Evolutionary conservation across 1,139 yeast genomes (phyloP).

Genomic region (Zygotorulaspora mrakii): DNA sequence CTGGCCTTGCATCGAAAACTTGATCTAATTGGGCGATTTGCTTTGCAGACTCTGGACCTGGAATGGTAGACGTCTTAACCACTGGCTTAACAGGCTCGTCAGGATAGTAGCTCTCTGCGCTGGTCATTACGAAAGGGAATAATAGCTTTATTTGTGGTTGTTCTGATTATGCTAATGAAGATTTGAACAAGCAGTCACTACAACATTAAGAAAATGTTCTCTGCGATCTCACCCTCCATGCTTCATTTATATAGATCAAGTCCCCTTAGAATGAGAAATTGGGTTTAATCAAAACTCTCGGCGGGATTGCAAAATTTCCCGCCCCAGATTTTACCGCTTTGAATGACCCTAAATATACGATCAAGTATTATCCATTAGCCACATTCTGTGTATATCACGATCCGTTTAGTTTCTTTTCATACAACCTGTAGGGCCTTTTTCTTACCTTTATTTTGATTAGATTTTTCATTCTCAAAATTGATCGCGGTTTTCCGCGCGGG

Average conservation of each 20-base stretch:
- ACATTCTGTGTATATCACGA: too few relatives aligned
- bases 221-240: too few relatives aligned
- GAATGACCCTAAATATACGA: neutral
- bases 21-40: constrained; percentile 48
- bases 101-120: constrained; percentile 54
- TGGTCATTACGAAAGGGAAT: constrained; percentile 37
- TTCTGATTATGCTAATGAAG: neutral
- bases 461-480: neutral
- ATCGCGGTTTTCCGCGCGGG: constrained; percentile 4
- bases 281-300: too few relatives aligned
- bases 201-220: too few relatives aligned
- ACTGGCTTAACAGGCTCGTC: constrained; percentile 53
- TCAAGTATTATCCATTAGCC: neutral
- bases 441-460: neutral
- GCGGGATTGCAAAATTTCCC: neutral
- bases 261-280: too few relatives aligned
- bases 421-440: neutral
- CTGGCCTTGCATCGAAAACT: constrained; percentile 63
- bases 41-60: constrained; percentile 56
- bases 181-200: neutral
- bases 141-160: too few relatives aligned
- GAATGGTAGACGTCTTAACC: constrained; percentile 46
- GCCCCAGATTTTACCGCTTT: neutral
- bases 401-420: neutral
- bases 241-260: neutral